phyloP scores from a whole-genome alignment of 345 rosid genomes.

The Clarkia xantiana region DNA sequence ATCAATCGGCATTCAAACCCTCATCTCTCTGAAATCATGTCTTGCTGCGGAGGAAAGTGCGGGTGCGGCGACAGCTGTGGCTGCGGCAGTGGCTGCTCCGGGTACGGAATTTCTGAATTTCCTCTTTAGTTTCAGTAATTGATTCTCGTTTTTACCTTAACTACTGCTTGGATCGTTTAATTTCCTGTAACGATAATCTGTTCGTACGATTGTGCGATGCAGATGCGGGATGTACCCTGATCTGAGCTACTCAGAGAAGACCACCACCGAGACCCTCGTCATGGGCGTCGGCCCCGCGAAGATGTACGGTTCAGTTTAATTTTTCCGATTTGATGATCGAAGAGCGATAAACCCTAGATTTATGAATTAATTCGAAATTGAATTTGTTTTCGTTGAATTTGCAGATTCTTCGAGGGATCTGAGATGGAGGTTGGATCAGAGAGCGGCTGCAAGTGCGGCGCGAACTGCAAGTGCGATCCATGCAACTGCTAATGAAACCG shows the following conservation, averaged over 20 bases:
- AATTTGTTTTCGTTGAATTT: not conserved
- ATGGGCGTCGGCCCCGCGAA: constrained; percentile 40
- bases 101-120: constrained; percentile 19
- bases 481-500: constrained; percentile 64
- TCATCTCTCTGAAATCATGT: constrained; percentile 22
- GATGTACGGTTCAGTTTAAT: constrained; percentile 5
- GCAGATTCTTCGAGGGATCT: constrained; percentile 31
- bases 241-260: constrained; percentile 35
- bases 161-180: no score
- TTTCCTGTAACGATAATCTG: not conserved
- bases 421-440: constrained; percentile 38
- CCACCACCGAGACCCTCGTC: constrained; percentile 35
- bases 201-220: constrained; percentile 5
- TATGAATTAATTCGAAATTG: no score
- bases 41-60: constrained; percentile 57
- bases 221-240: constrained; percentile 79
- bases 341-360: no score
- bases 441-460: constrained; percentile 81
- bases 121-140: no score
- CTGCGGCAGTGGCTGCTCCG: constrained; percentile 41
- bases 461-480: constrained; percentile 69
- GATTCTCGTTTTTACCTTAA: no score
- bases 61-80: constrained; percentile 50
- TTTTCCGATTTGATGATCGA: no score
- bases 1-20: no score